phyloP scores from a whole-genome alignment of 2,329 filamentous ascomycete genomes.

The Talaromyces verruculosus region DNA sequence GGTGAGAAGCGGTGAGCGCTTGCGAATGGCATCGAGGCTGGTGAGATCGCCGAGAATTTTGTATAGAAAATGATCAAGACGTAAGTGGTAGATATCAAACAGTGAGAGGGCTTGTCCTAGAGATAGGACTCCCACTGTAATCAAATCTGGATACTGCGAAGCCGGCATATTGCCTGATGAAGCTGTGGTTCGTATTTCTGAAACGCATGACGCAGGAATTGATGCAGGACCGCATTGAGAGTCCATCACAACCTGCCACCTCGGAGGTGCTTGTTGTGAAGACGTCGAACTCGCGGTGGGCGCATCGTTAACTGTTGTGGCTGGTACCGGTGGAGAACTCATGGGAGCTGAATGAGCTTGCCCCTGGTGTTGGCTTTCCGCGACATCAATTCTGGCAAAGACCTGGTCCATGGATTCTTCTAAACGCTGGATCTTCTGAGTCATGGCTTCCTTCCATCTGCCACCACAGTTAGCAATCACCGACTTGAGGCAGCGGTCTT shows the following conservation, averaged over 20 bases:
- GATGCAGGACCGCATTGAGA: slow-evolving; percentile 35
- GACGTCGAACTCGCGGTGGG: slow-evolving; percentile 6
- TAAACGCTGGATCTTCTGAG: slow-evolving; percentile 38
- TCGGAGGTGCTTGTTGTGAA: slow-evolving; percentile 28
- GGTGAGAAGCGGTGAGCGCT: slow-evolving; percentile 45
- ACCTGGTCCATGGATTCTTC: slow-evolving; percentile 38
- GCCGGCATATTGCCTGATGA: slow-evolving; percentile 14
- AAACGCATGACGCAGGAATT: slow-evolving; percentile 24
- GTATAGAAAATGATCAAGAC: slow-evolving; percentile 51
- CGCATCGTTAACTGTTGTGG: neutral
- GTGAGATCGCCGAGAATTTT: slow-evolving; percentile 42
- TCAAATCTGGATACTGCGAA: slow-evolving; percentile 39
- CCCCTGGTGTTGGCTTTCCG: slow-evolving; percentile 20
- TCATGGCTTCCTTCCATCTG: slow-evolving; percentile 44
- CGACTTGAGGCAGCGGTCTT: neutral
- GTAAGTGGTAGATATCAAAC: slow-evolving; percentile 43
- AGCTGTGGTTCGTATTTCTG: slow-evolving; percentile 22
- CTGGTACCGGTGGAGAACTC: neutral
- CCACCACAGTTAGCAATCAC: neutral
- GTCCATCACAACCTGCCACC: slow-evolving; percentile 43
- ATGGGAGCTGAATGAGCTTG: neutral
- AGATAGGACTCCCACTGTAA: slow-evolving; percentile 46
- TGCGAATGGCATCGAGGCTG: slow-evolving; percentile 41
- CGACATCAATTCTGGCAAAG: slow-evolving; percentile 25
- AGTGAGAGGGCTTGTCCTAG: slow-evolving; percentile 45